Evolutionary conservation across 2,329 filamentous ascomycete species (phyloP).

Genomic region (Aspergillus melleus): DNA sequence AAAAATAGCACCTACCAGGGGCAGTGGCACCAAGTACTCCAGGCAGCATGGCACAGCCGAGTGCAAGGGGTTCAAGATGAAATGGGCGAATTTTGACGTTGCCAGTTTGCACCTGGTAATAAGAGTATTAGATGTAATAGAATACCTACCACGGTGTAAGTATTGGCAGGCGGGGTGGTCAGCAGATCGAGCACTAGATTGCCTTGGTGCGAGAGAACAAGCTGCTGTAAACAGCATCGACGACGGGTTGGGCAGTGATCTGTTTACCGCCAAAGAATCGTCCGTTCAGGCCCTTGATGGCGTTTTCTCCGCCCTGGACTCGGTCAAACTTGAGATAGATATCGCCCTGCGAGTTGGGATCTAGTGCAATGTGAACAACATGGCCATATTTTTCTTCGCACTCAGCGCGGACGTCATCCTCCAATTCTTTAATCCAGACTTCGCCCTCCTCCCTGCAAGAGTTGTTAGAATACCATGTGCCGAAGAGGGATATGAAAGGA

Average conservation of each 20-base stretch:
- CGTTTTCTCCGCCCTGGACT: constrained; percentile 92
- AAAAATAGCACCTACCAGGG: constrained; percentile 38
- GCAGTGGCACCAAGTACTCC: constrained; percentile 32
- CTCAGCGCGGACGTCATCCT: constrained; percentile 89
- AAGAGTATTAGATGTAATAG: constrained; percentile 26
- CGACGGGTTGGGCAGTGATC: constrained; percentile 92
- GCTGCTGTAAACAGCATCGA: constrained; percentile 98
- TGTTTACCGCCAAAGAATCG: constrained; percentile 90
- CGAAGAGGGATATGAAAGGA: neutral
- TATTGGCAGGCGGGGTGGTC: constrained; percentile 25
- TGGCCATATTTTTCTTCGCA: constrained; percentile 95
- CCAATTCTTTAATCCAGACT: constrained; percentile 86
- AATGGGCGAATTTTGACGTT: constrained; percentile 17
- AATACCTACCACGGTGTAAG: constrained; percentile 29
- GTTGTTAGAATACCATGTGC: constrained; percentile 33
- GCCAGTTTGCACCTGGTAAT: constrained; percentile 27
- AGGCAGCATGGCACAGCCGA: constrained; percentile 22
- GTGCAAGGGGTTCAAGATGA: constrained; percentile 15
- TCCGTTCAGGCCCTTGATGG: constrained; percentile 95
- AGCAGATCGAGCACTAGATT: constrained; percentile 52
- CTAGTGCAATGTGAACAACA: constrained; percentile 94
- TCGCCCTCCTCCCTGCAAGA: constrained; percentile 75
- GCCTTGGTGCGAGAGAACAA: constrained; percentile 85
- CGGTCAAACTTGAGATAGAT: constrained; percentile 99
- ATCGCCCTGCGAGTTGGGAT: constrained; percentile 90